Conservation (phyloP, 2,329 filamentous ascomycete species). For the Claviceps africana region DNA sequence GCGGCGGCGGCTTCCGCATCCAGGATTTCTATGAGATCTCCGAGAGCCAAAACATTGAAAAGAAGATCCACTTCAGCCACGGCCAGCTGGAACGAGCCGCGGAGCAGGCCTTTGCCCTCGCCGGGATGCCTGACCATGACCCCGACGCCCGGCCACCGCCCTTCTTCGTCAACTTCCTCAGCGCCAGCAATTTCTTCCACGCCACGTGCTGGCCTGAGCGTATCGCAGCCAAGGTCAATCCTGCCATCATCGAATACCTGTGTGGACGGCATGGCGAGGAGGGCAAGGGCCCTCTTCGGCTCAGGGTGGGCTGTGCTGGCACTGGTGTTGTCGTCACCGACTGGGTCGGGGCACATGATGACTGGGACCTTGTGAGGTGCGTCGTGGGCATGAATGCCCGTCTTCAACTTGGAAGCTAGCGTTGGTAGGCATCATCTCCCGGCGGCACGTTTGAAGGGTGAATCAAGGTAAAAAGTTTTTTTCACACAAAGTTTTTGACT, state of each 20-base stretch:
- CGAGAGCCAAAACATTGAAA: constrained; percentile 58
- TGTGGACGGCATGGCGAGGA: constrained; percentile 41
- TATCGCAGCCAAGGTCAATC: constrained; percentile 79
- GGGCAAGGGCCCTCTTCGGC: constrained; percentile 33
- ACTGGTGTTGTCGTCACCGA: constrained; percentile 88
- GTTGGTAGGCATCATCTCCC: not conserved
- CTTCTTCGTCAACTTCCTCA: constrained; percentile 82
- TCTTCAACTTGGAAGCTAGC: constrained; percentile 33
- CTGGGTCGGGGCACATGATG: constrained; percentile 73
- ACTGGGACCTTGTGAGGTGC: constrained; percentile 82
- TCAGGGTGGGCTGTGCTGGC: constrained; percentile 52
- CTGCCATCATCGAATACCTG: constrained; percentile 51
- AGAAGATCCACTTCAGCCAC: constrained; percentile 62
- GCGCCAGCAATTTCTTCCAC: constrained; percentile 89
- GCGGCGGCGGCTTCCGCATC: constrained; percentile 62
- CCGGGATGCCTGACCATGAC: constrained; percentile 18
- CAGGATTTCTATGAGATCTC: constrained; percentile 92
- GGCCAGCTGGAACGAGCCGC: constrained; percentile 65
- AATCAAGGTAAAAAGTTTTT: not conserved
- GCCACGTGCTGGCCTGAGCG: constrained; percentile 83
- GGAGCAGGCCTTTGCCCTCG: constrained; percentile 32
- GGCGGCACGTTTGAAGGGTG: not conserved
- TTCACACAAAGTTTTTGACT: not conserved
- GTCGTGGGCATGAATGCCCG: constrained; percentile 84
- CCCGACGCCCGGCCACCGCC: constrained; percentile 32